Base-by-base conservation (phyloP, 2,329 filamentous ascomycete species). In the Xylaria sp. region DNA sequence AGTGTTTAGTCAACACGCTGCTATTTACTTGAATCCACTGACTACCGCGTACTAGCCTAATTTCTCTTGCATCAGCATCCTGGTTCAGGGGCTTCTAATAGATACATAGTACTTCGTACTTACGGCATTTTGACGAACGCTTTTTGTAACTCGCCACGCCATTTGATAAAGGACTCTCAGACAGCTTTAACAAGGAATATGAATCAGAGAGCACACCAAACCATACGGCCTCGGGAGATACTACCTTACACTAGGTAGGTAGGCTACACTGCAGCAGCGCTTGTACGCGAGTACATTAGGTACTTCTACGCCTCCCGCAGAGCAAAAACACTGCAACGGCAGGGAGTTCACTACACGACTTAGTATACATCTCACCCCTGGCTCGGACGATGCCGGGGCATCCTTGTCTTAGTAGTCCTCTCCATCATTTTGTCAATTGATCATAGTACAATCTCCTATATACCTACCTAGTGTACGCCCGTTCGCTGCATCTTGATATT, bases 1-100 rank as follows among this genome's bases (percentile, higher is more conserved):
- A 31, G 17, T 51, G 15, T 33, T 33, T 31, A 54, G 31, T n/a
- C 51, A 11, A 23, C 7, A 38, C 17, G 5, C 53, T 40, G 20
- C 33, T 60, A 59, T 17, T n/a, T 17, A 20, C 36, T 6, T 38
- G 38, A 38, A 65, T 38, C 48, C 13, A 51, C 20, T 61, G 3
- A 59, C 59, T 15, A 57, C 13, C 46, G 23, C 15, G 49, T 31
- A 59, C 59, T 69, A 66, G 67, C 48, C 3, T 13, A 23, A 36
- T 13, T 11, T 10, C 20, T 31, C 46, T 42, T 53, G 33, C 26
- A 42, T 49, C 46, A 11, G 20, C 10, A 54, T 20, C 63, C 59
- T 7, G 48, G 63, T 69, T 66, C 63, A 66, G 64, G 67, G 67
- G 64, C 63, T 63, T 51, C 13, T 56, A 26, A 38, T 68, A 17